Evolutionary conservation across 768 basidiomycete genomes (phyloP).

Genomic region (Amanita thiersii): DNA sequence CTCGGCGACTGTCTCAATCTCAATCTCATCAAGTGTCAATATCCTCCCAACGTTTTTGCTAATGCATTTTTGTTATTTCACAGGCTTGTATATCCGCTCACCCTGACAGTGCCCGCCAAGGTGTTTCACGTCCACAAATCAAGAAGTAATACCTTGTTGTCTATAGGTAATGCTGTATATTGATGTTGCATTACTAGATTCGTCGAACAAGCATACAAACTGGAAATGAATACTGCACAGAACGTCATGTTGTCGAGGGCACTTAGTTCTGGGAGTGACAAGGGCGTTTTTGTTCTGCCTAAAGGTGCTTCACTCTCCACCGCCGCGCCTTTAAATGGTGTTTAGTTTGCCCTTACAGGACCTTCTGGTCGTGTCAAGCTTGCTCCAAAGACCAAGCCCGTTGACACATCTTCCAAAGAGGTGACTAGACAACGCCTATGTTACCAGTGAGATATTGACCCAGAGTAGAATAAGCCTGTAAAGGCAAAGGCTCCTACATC

Average conservation of each 20-base stretch:
- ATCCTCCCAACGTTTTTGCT: not conserved
- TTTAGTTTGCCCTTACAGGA: slow-evolving; percentile 27
- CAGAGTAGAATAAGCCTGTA: slow-evolving; percentile 27
- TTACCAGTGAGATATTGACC: slow-evolving; percentile 9
- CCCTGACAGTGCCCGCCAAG: slow-evolving; percentile 69
- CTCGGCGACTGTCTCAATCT: too few relatives aligned
- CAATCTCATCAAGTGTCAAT: too few relatives aligned
- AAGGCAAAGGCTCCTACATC: slow-evolving; percentile 23
- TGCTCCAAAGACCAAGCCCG: slow-evolving; percentile 38
- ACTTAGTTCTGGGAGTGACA: slow-evolving; percentile 74
- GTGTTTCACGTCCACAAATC: slow-evolving; percentile 86
- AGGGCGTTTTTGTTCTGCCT: slow-evolving; percentile 76
- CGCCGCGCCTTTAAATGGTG: not conserved
- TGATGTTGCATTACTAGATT: slow-evolving; percentile 39
- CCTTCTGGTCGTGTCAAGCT: slow-evolving; percentile 72
- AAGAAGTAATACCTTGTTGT: slow-evolving; percentile 60
- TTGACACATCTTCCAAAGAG: slow-evolving; percentile 31
- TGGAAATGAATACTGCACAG: slow-evolving; percentile 75
- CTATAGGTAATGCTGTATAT: slow-evolving; percentile 9
- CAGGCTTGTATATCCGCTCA: slow-evolving; percentile 78
- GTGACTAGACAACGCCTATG: slow-evolving; percentile 19
- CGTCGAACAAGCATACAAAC: slow-evolving; percentile 76
- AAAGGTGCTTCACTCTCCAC: slow-evolving; percentile 50
- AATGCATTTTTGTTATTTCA: slow-evolving; percentile 10
- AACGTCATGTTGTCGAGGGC: slow-evolving; percentile 73